Conservation (phyloP, 768 basidiomycete species). For the Suillus plorans region DNA sequence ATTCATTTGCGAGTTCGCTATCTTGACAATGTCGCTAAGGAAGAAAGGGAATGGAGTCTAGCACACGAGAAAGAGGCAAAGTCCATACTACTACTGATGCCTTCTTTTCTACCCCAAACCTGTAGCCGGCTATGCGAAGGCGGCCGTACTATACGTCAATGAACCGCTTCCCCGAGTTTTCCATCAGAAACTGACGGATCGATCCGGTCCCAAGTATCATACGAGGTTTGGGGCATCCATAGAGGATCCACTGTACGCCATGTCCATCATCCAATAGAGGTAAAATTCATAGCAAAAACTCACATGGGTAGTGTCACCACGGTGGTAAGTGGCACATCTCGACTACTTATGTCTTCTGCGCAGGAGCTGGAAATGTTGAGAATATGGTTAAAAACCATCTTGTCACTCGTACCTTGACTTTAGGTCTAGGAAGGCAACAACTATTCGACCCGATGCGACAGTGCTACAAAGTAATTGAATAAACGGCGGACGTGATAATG, state of each 20-base stretch:
- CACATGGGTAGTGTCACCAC: background rate
- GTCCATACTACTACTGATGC: background rate
- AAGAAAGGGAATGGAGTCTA: background rate
- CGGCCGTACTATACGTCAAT: background rate
- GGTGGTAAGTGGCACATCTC: background rate
- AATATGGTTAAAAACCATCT: background rate
- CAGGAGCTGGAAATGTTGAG: background rate
- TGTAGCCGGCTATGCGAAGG: no score
- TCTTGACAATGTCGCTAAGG: background rate
- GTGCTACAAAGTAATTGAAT: background rate
- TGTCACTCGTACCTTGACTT: background rate
- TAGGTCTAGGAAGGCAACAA: background rate
- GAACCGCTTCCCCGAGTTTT: no score
- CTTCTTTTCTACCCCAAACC: background rate
- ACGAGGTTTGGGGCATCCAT: no score
- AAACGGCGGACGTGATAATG: background rate
- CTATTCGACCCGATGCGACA: slow-evolving; percentile 1
- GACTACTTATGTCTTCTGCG: background rate
- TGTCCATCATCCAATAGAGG: background rate
- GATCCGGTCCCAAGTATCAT: background rate
- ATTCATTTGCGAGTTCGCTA: background rate
- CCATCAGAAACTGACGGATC: background rate
- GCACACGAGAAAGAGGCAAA: background rate
- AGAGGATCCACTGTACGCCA: background rate
- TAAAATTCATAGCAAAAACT: background rate